Evolutionary conservation across 441 rosid species (phyloP), one percentile per base, ranked within the genome.

Genomic region (Adansonia grandidieri): DNA sequence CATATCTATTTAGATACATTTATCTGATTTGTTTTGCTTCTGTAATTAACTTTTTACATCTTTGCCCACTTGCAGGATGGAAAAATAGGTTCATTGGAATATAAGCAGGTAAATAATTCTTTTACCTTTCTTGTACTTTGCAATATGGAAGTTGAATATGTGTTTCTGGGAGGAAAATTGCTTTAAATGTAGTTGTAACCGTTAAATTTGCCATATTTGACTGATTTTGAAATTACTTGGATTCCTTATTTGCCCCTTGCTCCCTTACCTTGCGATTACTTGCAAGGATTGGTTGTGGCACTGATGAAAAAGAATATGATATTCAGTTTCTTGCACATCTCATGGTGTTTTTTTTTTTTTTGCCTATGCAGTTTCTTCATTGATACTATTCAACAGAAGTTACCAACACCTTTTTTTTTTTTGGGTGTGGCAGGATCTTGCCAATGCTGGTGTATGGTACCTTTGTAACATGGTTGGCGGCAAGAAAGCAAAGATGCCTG

Each of bases 101-200:
- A 85, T 86, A 94, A 96, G 84, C 99, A 93, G 98, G 99, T 96
- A 82, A 76, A 54, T 47, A n/a, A 4, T 17, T 47, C 2, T 56
- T 71, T 56, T 13, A 51, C 2, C 11, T 50, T 53, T 45, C 57
- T 13, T 24, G 8, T 77, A n/a, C 14, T n/a, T 17, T 45, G 48
- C 28, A 19, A 56, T 74, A 19, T 10, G 63, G 22, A 73, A 11
- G 15, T 69, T 47, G 57, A 69, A 11, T 47, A 5, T 1, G 8
- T 48, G 15, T 11, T 47, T 47, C 11, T 47, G 73, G 17, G 42
- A 10, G 6, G 37, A 54, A 69, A 47, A 69, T 47, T 69, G 17
- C 57, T 20, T 20, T 40, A 22, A 60, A 22, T 60, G 15, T 58
- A 1, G 0, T 22, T 60, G 14, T 22, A 60, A 60, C 65, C 24